Percentiles rank a stretch among this genome's conserved stretches.
These are phyloP conservation scores for Saturnispora zaruensis DNA, from an alignment of 805 yeast species.

Conservation along the genomic window DNA sequence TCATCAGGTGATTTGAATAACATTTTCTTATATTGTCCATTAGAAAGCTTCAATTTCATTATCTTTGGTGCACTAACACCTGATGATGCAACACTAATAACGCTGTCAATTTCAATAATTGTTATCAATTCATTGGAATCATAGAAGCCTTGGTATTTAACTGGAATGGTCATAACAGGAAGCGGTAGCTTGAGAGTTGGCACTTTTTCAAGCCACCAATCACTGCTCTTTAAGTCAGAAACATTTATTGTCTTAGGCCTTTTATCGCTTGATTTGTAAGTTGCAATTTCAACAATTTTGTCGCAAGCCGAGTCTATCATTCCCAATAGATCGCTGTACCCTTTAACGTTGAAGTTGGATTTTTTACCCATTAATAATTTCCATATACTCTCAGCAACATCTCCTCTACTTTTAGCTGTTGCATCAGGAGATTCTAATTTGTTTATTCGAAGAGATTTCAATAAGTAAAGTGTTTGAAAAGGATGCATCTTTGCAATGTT, in stretches of 20 bases:
- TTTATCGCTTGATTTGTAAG: slow-evolving; percentile 32
- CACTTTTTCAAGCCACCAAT: slow-evolving; percentile 51
- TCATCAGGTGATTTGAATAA: slow-evolving; percentile 86
- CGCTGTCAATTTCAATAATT: slow-evolving; percentile 37
- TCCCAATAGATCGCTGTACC: slow-evolving; percentile 23
- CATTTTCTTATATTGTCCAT: slow-evolving; percentile 52
- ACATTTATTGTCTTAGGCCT: slow-evolving; percentile 28
- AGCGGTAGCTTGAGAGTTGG: slow-evolving; percentile 47
- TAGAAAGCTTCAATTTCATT: slow-evolving; percentile 41
- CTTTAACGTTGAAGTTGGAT: slow-evolving; percentile 9
- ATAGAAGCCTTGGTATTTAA: slow-evolving; percentile 40
- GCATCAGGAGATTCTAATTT: slow-evolving; percentile 30
- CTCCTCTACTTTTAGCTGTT: slow-evolving; percentile 36
- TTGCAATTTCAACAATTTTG: slow-evolving; percentile 44
- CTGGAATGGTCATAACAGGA: slow-evolving; percentile 47
- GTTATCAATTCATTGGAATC: slow-evolving; percentile 13
- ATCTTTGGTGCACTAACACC: slow-evolving; percentile 90
- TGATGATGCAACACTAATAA: slow-evolving; percentile 56
- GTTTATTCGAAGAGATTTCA: slow-evolving; percentile 44
- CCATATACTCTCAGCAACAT: slow-evolving; percentile 47
- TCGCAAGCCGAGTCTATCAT: slow-evolving; percentile 46
- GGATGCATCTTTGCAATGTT: slow-evolving; percentile 52
- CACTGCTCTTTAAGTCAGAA: slow-evolving; percentile 23
- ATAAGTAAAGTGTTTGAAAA: slow-evolving; percentile 56
- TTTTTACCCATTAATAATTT: slow-evolving; percentile 23